A percentile compares a stretch with the other conserved stretches of the same genome.
phyloP scores from a whole-genome alignment of 768 basidiomycete species.

The Lactifluus volemus region DNA sequence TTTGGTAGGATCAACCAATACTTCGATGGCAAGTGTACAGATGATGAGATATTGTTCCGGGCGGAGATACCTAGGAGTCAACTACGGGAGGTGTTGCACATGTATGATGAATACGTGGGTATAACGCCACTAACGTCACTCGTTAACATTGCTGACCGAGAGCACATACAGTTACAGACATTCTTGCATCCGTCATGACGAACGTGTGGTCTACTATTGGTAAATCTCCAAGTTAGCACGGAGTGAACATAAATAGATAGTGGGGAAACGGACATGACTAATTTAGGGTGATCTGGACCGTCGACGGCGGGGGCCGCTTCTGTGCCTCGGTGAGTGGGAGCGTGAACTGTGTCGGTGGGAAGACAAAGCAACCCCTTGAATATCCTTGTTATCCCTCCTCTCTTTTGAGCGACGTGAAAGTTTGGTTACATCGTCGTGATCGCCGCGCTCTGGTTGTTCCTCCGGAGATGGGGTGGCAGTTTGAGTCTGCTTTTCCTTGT shows the following conservation, averaged over 20 bases:
- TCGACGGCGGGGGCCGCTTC: constrained; percentile 1
- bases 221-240: background rate
- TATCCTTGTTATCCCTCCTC: background rate
- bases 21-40: constrained; percentile 86
- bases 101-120: constrained; percentile 84
- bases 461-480: background rate
- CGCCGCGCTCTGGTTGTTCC: background rate
- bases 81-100: constrained; percentile 70
- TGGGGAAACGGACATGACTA: background rate
- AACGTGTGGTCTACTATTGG: background rate
- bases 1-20: constrained; percentile 73
- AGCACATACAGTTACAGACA: constrained; percentile 32
- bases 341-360: constrained; percentile 9
- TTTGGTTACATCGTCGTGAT: background rate
- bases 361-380: background rate
- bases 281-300: background rate
- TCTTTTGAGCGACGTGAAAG: background rate
- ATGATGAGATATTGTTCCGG: constrained; percentile 88
- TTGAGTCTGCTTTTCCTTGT: constrained; percentile 44
- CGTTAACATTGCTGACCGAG: background rate
- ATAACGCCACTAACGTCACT: background rate
- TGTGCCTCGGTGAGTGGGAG: constrained; percentile 17
- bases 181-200: constrained; percentile 36
- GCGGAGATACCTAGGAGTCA: constrained; percentile 81
- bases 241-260: background rate